Evolutionary conservation across 2,329 filamentous ascomycete species (phyloP).

Genomic region (Fusarium duplospermum): DNA sequence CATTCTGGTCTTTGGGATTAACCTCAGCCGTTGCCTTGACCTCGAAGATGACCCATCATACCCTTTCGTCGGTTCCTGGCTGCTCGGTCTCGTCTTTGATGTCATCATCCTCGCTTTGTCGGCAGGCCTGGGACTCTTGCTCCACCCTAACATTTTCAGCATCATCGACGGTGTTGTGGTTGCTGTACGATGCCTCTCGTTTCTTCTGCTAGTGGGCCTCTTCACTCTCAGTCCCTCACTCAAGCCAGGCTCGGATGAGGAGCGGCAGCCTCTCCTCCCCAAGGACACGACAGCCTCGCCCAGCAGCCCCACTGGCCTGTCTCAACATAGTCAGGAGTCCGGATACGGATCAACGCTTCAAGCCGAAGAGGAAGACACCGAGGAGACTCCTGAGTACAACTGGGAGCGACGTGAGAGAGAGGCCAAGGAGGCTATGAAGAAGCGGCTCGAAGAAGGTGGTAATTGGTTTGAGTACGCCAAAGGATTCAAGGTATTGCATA

Average conservation of each 20-base stretch:
- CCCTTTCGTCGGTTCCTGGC: conserved; percentile 72
- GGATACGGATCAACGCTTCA: conserved; percentile 58
- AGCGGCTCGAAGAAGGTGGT: conserved; percentile 78
- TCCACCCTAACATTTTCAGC: conserved; percentile 25
- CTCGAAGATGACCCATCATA: conserved; percentile 67
- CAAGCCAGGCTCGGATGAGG: conserved; percentile 59
- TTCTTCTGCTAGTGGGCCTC: conserved; percentile 30
- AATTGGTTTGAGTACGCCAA: conserved; percentile 83
- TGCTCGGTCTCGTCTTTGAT: conserved; percentile 69
- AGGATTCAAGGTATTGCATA: conserved; percentile 69
- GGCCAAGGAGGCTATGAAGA: conserved; percentile 69
- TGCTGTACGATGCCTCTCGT: conserved; percentile 32
- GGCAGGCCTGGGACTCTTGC: conserved; percentile 9
- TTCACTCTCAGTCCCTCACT: conserved; percentile 24
- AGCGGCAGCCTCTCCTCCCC: conserved; percentile 68
- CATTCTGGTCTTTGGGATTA: conserved; percentile 71
- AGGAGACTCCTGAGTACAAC: conserved; percentile 61
- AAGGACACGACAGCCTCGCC: conserved; percentile 37
- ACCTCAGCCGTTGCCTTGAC: conserved; percentile 66
- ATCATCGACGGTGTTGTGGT: conserved; percentile 40
- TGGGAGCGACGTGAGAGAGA: conserved; percentile 66
- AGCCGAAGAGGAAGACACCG: conserved; percentile 51
- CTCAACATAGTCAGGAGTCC: conserved; percentile 38
- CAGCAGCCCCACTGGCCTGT: conserved; percentile 35
- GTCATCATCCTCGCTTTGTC: conserved; percentile 54